Base-by-base conservation (phyloP, 345 rosid species). In the Triadica sebifera region DNA sequence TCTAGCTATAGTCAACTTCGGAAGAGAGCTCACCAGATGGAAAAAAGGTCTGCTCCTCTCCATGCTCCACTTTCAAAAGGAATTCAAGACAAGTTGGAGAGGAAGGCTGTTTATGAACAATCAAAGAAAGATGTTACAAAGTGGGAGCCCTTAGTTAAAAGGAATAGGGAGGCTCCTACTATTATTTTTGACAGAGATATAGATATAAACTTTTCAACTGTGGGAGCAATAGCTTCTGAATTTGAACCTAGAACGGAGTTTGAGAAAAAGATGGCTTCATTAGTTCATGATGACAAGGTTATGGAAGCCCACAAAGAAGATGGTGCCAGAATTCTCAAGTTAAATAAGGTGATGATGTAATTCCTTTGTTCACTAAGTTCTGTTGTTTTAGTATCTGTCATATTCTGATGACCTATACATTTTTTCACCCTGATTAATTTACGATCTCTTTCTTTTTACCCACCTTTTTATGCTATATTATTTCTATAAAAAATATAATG, bases 181-280 rank as follows among this genome's bases (percentile, higher is more conserved):
- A 65, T 95, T 70, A 86, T 76, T 78, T 95, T 93, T 79, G 87
- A 89, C 78, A 83, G 90, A 85, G 91, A 90, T 72, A 86, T 76
- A 77, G 83, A 89, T 74, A 38, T 88, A 70, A 90, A 90, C 16
- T 93, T 84, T 84, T 93, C 99, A 34, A 95, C 98, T 22, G 86
- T 93, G 51, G 99, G 99, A 9, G 93, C 99, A 61, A 91, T 95
- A 75, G 98, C 98, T 74, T 87, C 97, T 70, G 88, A 86, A 68
- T 93, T 95, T 87, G 87, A 95, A 77, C 98, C 98, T 59, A 82
- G 97, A 86, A 91, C 97, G 47, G 91, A 87, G 52, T 89, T 95
- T 87, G 98, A 95, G 91, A 95, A 86, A 85, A 87, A 86, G 86
- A 93, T 95, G 81, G 95, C 94, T 56, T 86, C 90, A 62, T 80